Conservation (phyloP, 164 flowering plant species). For the Taxillus chinensis region DNA sequence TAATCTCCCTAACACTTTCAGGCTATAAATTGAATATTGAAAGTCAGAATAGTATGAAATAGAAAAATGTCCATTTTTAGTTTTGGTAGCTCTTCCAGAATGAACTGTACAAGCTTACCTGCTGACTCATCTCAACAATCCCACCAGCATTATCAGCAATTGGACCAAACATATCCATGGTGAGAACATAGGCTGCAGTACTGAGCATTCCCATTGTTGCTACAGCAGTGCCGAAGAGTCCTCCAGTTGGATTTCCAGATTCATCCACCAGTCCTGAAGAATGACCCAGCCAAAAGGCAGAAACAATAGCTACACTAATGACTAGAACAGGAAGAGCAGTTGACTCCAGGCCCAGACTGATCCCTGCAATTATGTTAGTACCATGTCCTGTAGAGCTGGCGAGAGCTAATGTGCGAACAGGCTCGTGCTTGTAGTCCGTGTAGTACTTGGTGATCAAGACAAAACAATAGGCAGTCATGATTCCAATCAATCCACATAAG, state of each 20-base stretch:
- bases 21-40: constrained; percentile 43
- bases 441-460: constrained; percentile 92
- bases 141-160: constrained; percentile 99
- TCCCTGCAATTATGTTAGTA: constrained; percentile 95
- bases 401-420: constrained; percentile 88
- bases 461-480: constrained; percentile 81
- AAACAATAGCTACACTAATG: constrained; percentile 72
- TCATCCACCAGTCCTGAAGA: constrained; percentile 94
- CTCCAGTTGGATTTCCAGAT: constrained; percentile 81
- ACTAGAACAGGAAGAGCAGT: constrained; percentile 98
- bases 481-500: constrained; percentile 94
- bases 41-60: neutral
- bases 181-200: constrained; percentile 96
- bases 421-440: constrained; percentile 97
- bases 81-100: neutral
- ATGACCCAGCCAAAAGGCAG: constrained; percentile 92
- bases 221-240: constrained; percentile 96
- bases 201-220: constrained; percentile 99
- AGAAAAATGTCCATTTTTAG: neutral
- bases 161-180: constrained; percentile 99
- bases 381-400: constrained; percentile 97
- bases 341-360: constrained; percentile 94
- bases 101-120: constrained; percentile 36
- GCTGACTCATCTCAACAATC: constrained; percentile 99
- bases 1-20: constrained; percentile 94